phyloP scores from a whole-genome alignment of 441 rosid species.

The Euphorbia schlechtendalii region DNA sequence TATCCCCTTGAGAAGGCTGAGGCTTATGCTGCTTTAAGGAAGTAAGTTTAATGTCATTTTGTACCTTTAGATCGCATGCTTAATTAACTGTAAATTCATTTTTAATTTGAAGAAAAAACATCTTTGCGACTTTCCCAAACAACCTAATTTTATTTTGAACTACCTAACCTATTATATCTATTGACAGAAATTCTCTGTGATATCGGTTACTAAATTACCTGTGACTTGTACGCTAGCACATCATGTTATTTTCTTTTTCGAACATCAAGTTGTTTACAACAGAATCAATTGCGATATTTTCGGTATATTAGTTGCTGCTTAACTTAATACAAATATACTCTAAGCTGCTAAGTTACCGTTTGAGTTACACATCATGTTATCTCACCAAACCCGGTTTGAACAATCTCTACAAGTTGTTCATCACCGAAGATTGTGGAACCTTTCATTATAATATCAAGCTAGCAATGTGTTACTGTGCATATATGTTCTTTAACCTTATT shows the following conservation, averaged over 20 bases:
- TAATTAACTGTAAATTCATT: background rate
- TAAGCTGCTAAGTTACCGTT: background rate
- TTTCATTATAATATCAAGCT: background rate
- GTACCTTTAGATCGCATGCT: background rate
- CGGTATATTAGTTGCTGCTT: background rate
- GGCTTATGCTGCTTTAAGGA: conserved; percentile 88
- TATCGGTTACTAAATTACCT: background rate
- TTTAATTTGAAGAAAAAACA: background rate
- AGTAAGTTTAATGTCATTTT: conserved; percentile 40
- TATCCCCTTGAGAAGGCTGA: conserved; percentile 94
- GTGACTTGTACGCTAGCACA: background rate
- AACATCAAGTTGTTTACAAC: background rate
- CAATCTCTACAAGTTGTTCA: background rate
- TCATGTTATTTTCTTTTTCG: background rate
- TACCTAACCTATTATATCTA: background rate
- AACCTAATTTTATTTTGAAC: background rate
- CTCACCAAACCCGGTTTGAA: background rate
- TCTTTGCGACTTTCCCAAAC: background rate
- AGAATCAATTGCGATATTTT: background rate
- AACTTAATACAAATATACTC: background rate
- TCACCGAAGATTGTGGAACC: background rate
- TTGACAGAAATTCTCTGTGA: background rate
- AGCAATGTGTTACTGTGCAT: background rate
- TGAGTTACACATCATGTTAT: background rate
- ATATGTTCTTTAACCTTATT: background rate